These are phyloP conservation scores for Trametes gibbosa DNA, from an alignment of 768 basidiomycete genomes.

Conservation along the genomic window DNA sequence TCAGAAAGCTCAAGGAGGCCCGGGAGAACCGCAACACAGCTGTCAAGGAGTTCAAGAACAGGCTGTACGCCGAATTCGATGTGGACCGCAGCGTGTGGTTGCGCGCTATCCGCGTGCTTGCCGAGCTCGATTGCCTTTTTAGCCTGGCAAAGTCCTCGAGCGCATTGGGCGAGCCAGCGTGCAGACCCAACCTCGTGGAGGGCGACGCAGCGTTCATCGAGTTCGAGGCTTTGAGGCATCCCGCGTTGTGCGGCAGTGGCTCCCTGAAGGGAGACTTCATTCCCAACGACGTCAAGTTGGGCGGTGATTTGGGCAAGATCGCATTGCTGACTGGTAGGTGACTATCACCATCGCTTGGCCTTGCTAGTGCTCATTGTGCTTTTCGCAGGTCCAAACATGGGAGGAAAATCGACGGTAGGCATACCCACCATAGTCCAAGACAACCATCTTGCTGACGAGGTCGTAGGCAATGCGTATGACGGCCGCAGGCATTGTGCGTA, in stretches of 20 bases:
- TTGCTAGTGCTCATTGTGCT: background rate
- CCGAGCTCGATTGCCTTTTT: constrained; percentile 96
- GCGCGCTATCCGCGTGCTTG: constrained; percentile 77
- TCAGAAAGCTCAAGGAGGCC: constrained; percentile 89
- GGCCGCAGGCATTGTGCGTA: constrained; percentile 78
- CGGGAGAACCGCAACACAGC: constrained; percentile 80
- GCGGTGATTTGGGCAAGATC: constrained; percentile 70
- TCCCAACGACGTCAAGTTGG: constrained; percentile 88
- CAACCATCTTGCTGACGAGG: constrained; percentile 1
- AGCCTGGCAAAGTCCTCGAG: constrained; percentile 85
- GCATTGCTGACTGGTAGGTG: constrained; percentile 76
- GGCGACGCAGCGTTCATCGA: constrained; percentile 78
- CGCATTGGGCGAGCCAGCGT: constrained; percentile 93
- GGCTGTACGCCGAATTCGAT: constrained; percentile 80
- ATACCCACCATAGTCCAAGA: background rate
- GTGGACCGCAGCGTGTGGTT: constrained; percentile 78
- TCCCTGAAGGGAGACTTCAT: constrained; percentile 72
- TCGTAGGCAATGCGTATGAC: constrained; percentile 89
- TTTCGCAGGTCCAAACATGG: constrained; percentile 79
- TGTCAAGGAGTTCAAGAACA: constrained; percentile 80
- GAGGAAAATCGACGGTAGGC: constrained; percentile 74
- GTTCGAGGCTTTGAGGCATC: constrained; percentile 88
- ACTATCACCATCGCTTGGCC: background rate
- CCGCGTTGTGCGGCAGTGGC: constrained; percentile 69
- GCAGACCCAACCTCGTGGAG: constrained; percentile 86